Percentiles rank a stretch among this genome's conserved stretches.
Conservation (phyloP, 495 filamentous ascomycete genomes). For the Neurospora sp. region DNA sequence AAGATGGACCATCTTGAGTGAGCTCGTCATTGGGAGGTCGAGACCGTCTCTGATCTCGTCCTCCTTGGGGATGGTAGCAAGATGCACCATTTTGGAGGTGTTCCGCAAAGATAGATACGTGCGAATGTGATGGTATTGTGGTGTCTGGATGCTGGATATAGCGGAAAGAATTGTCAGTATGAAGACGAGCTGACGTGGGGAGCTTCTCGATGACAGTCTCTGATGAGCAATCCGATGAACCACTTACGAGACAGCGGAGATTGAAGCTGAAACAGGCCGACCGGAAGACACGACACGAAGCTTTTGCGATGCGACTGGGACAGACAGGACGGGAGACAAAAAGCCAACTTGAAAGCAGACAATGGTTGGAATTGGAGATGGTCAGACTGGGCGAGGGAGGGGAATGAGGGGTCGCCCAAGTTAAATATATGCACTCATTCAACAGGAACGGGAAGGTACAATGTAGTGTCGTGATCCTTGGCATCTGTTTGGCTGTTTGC, state of each 20-base stretch:
- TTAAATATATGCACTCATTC: not conserved
- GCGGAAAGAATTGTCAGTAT: not conserved
- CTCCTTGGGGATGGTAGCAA: conserved; percentile 45
- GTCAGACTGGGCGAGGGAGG: not conserved
- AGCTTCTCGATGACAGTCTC: conserved; percentile 7
- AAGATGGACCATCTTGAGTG: conserved; percentile 37
- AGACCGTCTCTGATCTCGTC: conserved; percentile 30
- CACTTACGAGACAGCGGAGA: not conserved
- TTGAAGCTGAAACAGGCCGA: not conserved
- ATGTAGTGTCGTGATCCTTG: not conserved
- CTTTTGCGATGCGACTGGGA: not conserved
- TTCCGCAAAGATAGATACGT: not conserved
- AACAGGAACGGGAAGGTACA: not conserved
- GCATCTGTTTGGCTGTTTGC: not conserved
- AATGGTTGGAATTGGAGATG: not conserved
- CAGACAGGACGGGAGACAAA: not conserved
- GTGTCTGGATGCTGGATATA: not conserved
- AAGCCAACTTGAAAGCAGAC: not conserved
- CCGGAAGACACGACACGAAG: not conserved
- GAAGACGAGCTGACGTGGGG: conserved; percentile 1
- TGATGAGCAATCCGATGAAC: conserved; percentile 4
- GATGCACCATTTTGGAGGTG: conserved; percentile 55
- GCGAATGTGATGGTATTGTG: not conserved
- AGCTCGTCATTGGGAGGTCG: conserved; percentile 10
- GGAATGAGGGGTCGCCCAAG: not conserved